Base-by-base conservation (phyloP, 495 filamentous ascomycete genomes). In the Polyplosphaeria fusca region DNA sequence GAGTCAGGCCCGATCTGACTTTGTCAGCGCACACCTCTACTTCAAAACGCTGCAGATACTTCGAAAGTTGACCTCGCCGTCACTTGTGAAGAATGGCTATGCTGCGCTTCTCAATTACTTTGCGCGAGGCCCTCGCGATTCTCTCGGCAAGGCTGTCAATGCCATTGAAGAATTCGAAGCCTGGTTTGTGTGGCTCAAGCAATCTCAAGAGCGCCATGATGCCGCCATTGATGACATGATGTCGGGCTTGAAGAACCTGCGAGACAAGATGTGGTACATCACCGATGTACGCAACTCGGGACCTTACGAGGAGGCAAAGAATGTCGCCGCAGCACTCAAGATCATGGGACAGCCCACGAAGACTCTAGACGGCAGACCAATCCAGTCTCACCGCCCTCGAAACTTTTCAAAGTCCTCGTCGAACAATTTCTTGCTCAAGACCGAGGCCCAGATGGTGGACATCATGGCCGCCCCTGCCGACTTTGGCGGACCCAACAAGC, bases 251-350 rank as follows among this genome's bases (percentile, higher is more conserved):
- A 83, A 84, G 48, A 80, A 83, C 20, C 73, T 92, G 18, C 80
- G 93, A 38, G 86, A 94, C 70, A 97, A 97, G 77, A 95, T 96
- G 89, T 98, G 93, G 93, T 98, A 95, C 69, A 88, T 93, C 61
- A 95, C 91, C 4, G 93, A 97, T 70, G 93, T 97, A 39, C 85
- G 87, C 51, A 92, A 95, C 65, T 96, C 92, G 16, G 88, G 82
- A 38, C 79, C 82, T 1, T 98, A 96, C 65, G 92, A 95, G 55
- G 87, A 94, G 68, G 90, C 90, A 20, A 84, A 85, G 55, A 86
- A 92, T 67, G 85, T 98, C 11, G 88, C 90, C 11, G 77, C 85
- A 52, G 93, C 93, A 26, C 73, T 98, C 41, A 93, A 91, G 69
- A 87, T 84, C n/a, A 98, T 98, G 93, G 85, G 81, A n/a, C 60